phyloP scores from a whole-genome alignment of 257 asterid species.

The Solanum piurae region DNA sequence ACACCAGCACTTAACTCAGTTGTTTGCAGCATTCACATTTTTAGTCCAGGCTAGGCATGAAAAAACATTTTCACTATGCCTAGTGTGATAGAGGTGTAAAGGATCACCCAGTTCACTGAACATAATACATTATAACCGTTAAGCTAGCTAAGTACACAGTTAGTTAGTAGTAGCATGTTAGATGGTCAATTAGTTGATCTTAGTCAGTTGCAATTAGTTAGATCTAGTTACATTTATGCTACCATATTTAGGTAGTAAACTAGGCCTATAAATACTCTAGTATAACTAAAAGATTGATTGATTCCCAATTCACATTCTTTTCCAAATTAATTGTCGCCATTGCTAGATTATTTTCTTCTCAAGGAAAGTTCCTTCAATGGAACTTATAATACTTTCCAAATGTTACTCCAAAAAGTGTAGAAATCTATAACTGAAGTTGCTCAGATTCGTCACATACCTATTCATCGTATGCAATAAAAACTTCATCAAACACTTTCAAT shows the following conservation, averaged over 20 bases:
- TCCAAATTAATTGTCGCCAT: neutral
- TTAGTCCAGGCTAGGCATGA: neutral
- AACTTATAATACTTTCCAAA: neutral
- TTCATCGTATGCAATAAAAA: neutral
- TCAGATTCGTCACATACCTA: neutral
- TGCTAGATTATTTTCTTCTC: neutral
- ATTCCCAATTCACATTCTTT: neutral
- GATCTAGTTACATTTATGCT: neutral
- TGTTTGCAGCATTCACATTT: neutral
- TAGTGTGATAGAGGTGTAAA: neutral
- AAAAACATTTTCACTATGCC: neutral
- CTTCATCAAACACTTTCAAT: neutral
- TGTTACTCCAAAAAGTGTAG: neutral
- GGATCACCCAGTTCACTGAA: neutral
- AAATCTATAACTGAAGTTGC: neutral
- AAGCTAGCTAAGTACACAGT: neutral
- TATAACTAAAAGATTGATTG: neutral
- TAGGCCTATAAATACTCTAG: neutral
- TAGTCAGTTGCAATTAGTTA: neutral
- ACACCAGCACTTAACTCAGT: no score
- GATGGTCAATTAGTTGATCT: neutral
- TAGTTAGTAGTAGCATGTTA: neutral
- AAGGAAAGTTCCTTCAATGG: neutral
- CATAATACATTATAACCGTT: neutral
- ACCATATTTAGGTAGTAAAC: neutral